phyloP scores from a whole-genome alignment of 495 filamentous ascomycete genomes.

The Penicillium diatomitis region DNA sequence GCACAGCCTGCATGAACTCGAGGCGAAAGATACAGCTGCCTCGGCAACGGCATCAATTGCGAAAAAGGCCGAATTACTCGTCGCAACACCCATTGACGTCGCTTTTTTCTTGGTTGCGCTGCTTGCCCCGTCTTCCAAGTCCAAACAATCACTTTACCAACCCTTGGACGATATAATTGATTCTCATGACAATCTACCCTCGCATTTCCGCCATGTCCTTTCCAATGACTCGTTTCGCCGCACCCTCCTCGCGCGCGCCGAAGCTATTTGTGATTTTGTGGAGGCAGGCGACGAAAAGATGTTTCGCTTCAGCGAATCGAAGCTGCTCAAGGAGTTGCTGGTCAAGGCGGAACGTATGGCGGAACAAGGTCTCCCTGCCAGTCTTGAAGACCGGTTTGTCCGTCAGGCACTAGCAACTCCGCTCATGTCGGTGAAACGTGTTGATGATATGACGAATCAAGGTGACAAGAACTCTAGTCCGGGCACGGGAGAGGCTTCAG shows the following conservation, averaged over 20 bases:
- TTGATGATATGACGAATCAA: constrained; percentile 22
- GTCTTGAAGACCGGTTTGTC: constrained; percentile 82
- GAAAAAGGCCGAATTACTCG: constrained; percentile 57
- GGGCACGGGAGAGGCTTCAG: constrained; percentile 20
- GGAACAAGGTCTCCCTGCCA: constrained; percentile 55
- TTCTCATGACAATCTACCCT: constrained; percentile 41
- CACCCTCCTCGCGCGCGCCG: constrained; percentile 44
- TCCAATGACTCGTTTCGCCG: constrained; percentile 35
- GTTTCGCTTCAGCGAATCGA: constrained; percentile 64
- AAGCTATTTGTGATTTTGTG: constrained; percentile 64
- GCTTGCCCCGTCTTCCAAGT: constrained; percentile 38
- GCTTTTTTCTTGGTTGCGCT: constrained; percentile 76
- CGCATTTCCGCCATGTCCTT: constrained; percentile 50
- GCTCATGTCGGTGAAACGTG: constrained; percentile 49
- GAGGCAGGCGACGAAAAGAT: constrained; percentile 74
- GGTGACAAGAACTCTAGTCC: constrained; percentile 9
- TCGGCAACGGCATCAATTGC: constrained; percentile 25
- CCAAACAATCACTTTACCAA: constrained; percentile 51
- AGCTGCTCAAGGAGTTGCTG: constrained; percentile 58
- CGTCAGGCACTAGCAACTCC: constrained; percentile 66
- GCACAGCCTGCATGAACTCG: constrained; percentile 1
- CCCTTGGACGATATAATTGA: constrained; percentile 77
- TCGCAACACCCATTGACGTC: constrained; percentile 78
- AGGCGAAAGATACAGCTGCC: constrained; percentile 3
- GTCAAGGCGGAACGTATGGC: constrained; percentile 65